phyloP scores from a whole-genome alignment of 2,329 filamentous ascomycete species.

The Ceratocystiopsis brevicomis region DNA sequence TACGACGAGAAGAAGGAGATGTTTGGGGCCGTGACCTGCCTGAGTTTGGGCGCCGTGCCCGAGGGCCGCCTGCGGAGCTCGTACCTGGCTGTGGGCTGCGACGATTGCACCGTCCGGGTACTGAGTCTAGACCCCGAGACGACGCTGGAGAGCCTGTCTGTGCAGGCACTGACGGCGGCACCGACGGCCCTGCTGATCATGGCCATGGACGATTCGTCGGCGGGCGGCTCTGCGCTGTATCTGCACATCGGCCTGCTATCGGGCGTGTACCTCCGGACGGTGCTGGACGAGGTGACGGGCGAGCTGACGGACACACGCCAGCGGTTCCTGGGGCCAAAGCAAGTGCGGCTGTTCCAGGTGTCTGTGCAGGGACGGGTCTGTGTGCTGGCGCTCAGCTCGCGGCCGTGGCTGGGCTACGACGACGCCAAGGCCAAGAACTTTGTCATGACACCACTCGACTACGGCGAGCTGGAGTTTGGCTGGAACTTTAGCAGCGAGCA shows the following conservation, averaged over 20 bases:
- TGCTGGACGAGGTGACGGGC: conserved; percentile 86
- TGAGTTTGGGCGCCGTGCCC: conserved; percentile 86
- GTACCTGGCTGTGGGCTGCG: conserved; percentile 89
- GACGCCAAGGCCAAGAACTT: conserved; percentile 75
- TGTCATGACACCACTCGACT: conserved; percentile 80
- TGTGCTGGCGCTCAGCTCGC: conserved; percentile 74
- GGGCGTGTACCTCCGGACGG: conserved; percentile 86
- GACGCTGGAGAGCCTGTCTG: conserved; percentile 80
- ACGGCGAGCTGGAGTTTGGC: conserved; percentile 73
- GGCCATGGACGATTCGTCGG: conserved; percentile 85
- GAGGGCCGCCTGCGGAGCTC: conserved; percentile 77
- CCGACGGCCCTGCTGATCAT: conserved; percentile 83
- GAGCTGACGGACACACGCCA: conserved; percentile 89
- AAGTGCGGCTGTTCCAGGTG: conserved; percentile 81
- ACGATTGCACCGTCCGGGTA: conserved; percentile 89
- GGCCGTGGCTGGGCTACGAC: conserved; percentile 91
- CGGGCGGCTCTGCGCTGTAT: conserved; percentile 73
- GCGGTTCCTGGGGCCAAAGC: conserved; percentile 80
- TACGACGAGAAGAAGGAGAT: conserved; percentile 92
- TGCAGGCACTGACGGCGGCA: conserved; percentile 80
- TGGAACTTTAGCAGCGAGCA: conserved; percentile 96
- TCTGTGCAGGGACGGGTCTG: conserved; percentile 68
- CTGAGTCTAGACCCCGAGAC: conserved; percentile 78
- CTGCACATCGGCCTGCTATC: conserved; percentile 92
- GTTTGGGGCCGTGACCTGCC: conserved; percentile 82